A percentile compares a stretch with the other conserved stretches of the same genome.
These are phyloP conservation scores for Magnolia officinalis DNA, from an alignment of 164 flowering plant genomes.

Conservation along the genomic window DNA sequence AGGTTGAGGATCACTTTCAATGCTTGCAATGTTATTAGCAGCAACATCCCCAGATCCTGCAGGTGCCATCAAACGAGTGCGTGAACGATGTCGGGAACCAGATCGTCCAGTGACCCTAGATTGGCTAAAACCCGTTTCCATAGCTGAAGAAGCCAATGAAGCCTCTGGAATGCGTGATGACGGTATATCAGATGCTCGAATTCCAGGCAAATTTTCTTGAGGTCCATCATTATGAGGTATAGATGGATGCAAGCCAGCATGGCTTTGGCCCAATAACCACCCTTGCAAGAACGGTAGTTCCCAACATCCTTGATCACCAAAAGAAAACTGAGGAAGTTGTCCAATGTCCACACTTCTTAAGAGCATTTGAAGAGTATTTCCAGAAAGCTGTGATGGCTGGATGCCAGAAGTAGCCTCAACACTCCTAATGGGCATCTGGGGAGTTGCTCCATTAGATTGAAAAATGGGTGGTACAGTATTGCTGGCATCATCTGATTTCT, in stretches of 20 bases:
- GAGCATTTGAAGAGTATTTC: slow-evolving; percentile 28
- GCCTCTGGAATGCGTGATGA: slow-evolving; percentile 21
- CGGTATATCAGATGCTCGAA: slow-evolving; percentile 24
- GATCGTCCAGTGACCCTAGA: slow-evolving; percentile 47
- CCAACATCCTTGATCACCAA: slow-evolving; percentile 61
- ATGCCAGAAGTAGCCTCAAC: slow-evolving; percentile 17
- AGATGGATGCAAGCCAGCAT: slow-evolving; percentile 45
- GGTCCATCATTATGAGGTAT: slow-evolving; percentile 30
- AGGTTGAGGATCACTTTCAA: slow-evolving; percentile 50
- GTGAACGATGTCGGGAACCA: slow-evolving; percentile 47
- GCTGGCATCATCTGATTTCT: slow-evolving; percentile 15
- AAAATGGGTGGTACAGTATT: slow-evolving; percentile 8
- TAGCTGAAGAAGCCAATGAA: slow-evolving; percentile 30
- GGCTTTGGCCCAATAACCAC: slow-evolving; percentile 88
- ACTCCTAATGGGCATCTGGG: slow-evolving; percentile 11
- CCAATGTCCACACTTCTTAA: slow-evolving; percentile 29
- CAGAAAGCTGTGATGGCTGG: slow-evolving; percentile 22
- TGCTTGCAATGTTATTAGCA: slow-evolving; percentile 24
- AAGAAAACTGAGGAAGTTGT: slow-evolving; percentile 43
- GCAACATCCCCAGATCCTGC: slow-evolving; percentile 41
- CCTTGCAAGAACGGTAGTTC: slow-evolving; percentile 91
- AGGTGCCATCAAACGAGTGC: slow-evolving; percentile 30
- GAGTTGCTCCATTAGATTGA: slow-evolving; percentile 16
- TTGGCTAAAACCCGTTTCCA: slow-evolving; percentile 25
- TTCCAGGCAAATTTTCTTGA: slow-evolving; percentile 34